These are phyloP conservation scores for Achaetomiella virescens DNA, from an alignment of 495 filamentous ascomycete genomes.

Conservation along the genomic window DNA sequence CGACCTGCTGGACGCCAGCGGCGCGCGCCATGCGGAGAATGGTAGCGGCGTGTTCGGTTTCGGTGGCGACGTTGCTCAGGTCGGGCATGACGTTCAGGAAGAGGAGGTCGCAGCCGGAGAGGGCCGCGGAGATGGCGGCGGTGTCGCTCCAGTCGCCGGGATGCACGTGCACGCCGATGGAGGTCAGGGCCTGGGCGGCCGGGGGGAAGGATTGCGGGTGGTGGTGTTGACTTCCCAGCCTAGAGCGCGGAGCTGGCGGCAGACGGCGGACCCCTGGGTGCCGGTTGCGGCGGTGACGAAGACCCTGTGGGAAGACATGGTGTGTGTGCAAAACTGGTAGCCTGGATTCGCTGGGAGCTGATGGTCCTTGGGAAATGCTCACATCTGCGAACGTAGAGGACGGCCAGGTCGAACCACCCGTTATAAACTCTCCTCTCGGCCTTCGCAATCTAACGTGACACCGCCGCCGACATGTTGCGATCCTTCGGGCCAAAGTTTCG, in stretches of 20 bases:
- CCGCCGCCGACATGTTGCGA: no score
- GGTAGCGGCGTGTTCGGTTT: conserved; percentile 33
- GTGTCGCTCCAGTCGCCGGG: conserved; percentile 40
- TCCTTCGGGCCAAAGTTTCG: no score
- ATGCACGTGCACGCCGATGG: conserved; percentile 35
- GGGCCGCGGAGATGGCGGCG: conserved; percentile 28
- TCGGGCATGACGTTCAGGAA: conserved; percentile 45
- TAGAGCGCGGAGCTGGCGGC: conserved; percentile 33
- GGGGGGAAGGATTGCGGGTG: conserved; percentile 32
- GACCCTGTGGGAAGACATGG: conserved; percentile 13
- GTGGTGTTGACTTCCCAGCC: conserved; percentile 37
- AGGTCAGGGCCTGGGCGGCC: conserved; percentile 30
- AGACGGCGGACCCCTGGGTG: conserved; percentile 41
- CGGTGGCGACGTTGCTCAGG: conserved; percentile 20
- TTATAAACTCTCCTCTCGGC: no score
- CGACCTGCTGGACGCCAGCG: conserved; percentile 29
- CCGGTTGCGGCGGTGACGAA: conserved; percentile 48
- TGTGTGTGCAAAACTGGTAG: no score
- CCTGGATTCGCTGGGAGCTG: no score
- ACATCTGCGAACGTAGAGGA: no score
- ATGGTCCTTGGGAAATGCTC: no score
- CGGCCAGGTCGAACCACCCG: no score
- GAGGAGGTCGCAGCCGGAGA: conserved; percentile 38
- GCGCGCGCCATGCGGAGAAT: conserved; percentile 40
- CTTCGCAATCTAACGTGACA: no score